Base-by-base conservation (phyloP, 768 basidiomycete species). In the Leccinum disarticulatum region DNA sequence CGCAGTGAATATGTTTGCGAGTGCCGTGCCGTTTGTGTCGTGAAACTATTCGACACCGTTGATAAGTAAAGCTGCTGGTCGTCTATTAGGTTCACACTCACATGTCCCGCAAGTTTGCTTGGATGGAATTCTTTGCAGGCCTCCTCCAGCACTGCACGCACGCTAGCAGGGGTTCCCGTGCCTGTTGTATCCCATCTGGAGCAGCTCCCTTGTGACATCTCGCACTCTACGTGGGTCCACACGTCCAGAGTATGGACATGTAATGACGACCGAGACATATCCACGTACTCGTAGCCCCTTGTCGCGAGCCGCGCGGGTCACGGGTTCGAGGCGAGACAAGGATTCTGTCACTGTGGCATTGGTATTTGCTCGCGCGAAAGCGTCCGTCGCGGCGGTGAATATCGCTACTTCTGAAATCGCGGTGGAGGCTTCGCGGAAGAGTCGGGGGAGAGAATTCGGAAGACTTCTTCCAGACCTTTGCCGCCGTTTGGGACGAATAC, bases 171-270 rank as follows among this genome's bases (percentile, higher is more conserved):
- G 50, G 91, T 88, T 2, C 90, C 95, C 51, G 85, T 85, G 0
- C 95, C 95, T 2, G 92, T 90, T 3, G 95, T 98, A 70, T 98
- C 96, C 0, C 93, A 97, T 95, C 60, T 92, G 86, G 6, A 86
- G 60, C 36, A 98, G 71, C 63, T 83, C 86, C 62, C 82, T 82
- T 0, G 91, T 78, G 25, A 96, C 84, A 41, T 88, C 84, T 54
- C 84, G 79, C 8, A 94, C 93, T 17, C 74, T 74, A 50, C 74
- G 72, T 15, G 83, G 83, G 62, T 87, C 86, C 22, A 91, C 87
- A 19, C 77, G 76, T 3, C 95, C 95, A n/a, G 88, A 83, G 71
- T 88, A 97, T 4, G 96, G 95, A 65, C 94, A 96, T 11, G 83
- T 80, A 56, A 93, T 85, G 41, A 87, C 86, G 6, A 91, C 88